Evolutionary conservation across 306 rosid genomes (phyloP).

Genomic region (Lupinus albus): DNA sequence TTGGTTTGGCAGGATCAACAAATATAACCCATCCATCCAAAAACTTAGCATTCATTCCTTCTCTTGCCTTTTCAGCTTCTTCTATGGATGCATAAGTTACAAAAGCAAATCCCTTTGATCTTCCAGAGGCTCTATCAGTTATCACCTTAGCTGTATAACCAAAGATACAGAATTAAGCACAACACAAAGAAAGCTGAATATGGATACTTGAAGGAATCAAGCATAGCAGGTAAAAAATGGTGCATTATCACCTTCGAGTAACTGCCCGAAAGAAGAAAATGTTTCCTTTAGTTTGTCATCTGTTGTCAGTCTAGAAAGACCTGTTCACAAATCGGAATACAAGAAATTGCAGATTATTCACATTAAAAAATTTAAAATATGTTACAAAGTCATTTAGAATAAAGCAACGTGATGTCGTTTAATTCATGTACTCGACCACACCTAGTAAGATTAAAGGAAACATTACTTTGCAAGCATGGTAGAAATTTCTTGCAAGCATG

Average conservation of each 20-base stretch:
- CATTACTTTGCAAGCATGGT: too few species aligned
- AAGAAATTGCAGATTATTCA: constrained; percentile 25
- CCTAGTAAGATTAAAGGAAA: too few species aligned
- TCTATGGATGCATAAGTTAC: constrained; percentile 63
- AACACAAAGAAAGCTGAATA: constrained; percentile 7
- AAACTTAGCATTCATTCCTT: constrained; percentile 87
- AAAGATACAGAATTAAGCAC: constrained; percentile 39
- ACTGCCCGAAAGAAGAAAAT: constrained; percentile 78
- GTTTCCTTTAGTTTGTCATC: constrained; percentile 80
- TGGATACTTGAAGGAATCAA: neutral
- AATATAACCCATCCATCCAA: constrained; percentile 98
- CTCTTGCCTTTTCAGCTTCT: constrained; percentile 85
- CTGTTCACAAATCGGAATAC: constrained; percentile 47
- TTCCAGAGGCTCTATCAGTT: constrained; percentile 75
- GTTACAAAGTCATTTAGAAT: constrained; percentile 5
- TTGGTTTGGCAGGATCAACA: constrained; percentile 93
- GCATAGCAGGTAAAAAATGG: neutral
- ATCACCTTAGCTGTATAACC: constrained; percentile 74
- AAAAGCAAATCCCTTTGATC: constrained; percentile 90
- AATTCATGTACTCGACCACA: too few species aligned
- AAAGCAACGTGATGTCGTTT: too few species aligned
- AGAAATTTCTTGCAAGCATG: neutral
- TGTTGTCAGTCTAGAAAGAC: constrained; percentile 82
- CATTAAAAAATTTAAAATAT: constrained; percentile 9
- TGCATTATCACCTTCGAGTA: constrained; percentile 54